phyloP scores from a whole-genome alignment of 345 rosid species.

The Arabidopsis suecica region DNA sequence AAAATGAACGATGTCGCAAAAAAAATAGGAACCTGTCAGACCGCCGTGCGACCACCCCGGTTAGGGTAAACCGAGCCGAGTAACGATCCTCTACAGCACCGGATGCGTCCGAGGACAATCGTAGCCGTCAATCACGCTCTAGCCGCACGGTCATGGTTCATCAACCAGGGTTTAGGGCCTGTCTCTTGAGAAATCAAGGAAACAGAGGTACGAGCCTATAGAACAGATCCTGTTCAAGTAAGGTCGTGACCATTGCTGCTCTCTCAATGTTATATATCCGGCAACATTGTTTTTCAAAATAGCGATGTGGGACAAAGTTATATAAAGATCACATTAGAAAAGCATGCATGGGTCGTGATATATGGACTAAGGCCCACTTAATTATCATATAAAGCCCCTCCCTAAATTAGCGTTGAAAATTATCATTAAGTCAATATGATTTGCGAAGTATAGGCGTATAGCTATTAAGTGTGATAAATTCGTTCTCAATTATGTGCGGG shows the following conservation, averaged over 20 bases:
- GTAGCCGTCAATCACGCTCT: neutral
- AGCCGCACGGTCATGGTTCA: neutral
- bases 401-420: neutral
- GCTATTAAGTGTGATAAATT: neutral
- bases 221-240: conserved; percentile 14
- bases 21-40: neutral
- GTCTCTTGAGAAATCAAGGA: neutral
- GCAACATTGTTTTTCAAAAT: neutral
- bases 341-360: neutral
- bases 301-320: neutral
- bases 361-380: neutral
- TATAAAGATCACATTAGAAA: neutral
- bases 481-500: neutral
- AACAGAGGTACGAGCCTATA: neutral
- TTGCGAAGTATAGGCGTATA: neutral
- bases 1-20: too few species aligned
- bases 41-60: conserved; percentile 4
- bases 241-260: neutral
- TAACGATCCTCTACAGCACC: conserved; percentile 4
- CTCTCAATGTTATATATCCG: neutral
- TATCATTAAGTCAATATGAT: too few species aligned
- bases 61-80: neutral
- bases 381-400: neutral
- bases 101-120: neutral
- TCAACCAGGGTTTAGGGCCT: neutral